Evolutionary conservation across 2,329 filamentous ascomycete genomes (phyloP).

Genomic region (Curvularia verruculosa): DNA sequence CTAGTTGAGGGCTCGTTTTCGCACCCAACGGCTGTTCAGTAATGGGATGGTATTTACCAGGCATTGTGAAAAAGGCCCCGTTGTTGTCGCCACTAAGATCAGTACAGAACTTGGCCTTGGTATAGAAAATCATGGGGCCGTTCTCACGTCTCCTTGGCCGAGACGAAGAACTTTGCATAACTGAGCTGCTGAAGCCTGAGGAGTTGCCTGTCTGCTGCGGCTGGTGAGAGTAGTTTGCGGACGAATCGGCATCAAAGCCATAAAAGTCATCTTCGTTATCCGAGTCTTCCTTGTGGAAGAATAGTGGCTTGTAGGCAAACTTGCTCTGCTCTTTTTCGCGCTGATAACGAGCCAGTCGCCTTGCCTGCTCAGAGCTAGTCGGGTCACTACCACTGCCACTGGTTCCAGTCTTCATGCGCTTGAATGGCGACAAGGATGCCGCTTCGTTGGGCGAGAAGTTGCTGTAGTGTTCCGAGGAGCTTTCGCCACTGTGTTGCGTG

Average conservation of each 20-base stretch:
- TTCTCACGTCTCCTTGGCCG: slow-evolving; percentile 64
- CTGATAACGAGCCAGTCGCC: slow-evolving; percentile 23
- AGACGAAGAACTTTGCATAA: slow-evolving; percentile 52
- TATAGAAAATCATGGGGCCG: slow-evolving; percentile 84
- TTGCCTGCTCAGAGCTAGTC: slow-evolving; percentile 24
- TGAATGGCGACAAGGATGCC: slow-evolving; percentile 36
- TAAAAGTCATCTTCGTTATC: slow-evolving; percentile 50
- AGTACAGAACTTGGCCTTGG: slow-evolving; percentile 77
- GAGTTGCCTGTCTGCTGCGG: slow-evolving; percentile 45
- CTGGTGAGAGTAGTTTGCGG: slow-evolving; percentile 37
- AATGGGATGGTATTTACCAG: slow-evolving; percentile 39
- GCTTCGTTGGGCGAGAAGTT: slow-evolving; percentile 58
- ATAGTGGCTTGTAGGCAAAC: slow-evolving; percentile 55
- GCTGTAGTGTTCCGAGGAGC: slow-evolving; percentile 51
- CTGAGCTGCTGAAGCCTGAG: slow-evolving; percentile 54
- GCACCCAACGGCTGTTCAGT: slow-evolving; percentile 44
- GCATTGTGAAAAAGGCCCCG: slow-evolving; percentile 24
- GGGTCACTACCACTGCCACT: slow-evolving; percentile 30
- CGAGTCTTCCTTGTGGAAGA: slow-evolving; percentile 54
- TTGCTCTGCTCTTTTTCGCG: slow-evolving; percentile 41
- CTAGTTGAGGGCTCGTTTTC: neutral
- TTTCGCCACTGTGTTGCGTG: slow-evolving; percentile 70
- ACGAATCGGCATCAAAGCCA: slow-evolving; percentile 35
- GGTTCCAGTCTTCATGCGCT: slow-evolving; percentile 29
- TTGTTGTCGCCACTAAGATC: slow-evolving; percentile 72